A percentile compares a stretch with the other conserved stretches of the same genome.
Evolutionary conservation across 495 filamentous ascomycete species (phyloP).

Genomic region (Podospora fimiseda): DNA sequence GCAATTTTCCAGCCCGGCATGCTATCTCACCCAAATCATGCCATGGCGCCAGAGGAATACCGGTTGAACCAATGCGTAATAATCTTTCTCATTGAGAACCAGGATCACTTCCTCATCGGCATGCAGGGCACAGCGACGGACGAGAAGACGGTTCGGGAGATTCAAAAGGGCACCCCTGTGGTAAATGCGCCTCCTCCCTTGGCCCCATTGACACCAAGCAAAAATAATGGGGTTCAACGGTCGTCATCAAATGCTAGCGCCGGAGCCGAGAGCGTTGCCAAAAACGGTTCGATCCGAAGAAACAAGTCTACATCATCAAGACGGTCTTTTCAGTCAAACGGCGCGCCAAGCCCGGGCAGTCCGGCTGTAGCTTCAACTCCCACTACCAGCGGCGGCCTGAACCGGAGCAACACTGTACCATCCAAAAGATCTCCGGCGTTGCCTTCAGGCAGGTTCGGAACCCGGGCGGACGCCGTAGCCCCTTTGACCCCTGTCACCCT

Average conservation of each 20-base stretch:
- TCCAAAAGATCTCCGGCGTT: conserved; percentile 80
- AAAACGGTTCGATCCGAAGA: conserved; percentile 66
- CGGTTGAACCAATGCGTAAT: conserved; percentile 93
- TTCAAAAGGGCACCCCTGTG: conserved; percentile 60
- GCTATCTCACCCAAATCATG: conserved; percentile 86
- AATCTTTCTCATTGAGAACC: conserved; percentile 96
- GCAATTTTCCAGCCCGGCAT: conserved; percentile 98
- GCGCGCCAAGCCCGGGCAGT: conserved; percentile 62
- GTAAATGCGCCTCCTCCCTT: conserved; percentile 49
- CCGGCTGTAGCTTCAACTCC: conserved; percentile 50
- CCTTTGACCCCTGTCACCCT: conserved; percentile 26
- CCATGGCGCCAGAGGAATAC: conserved; percentile 92
- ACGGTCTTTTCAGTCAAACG: conserved; percentile 66
- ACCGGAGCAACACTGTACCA: conserved; percentile 91
- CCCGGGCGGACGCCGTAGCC: conserved; percentile 23
- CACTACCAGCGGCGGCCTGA: conserved; percentile 63
- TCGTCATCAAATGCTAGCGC: conserved; percentile 83
- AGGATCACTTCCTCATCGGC: conserved; percentile 83
- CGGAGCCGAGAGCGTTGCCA: conserved; percentile 77
- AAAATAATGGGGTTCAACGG: conserved; percentile 51
- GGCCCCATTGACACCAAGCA: conserved; percentile 26
- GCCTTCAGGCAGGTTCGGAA: conserved; percentile 45
- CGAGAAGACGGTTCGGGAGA: conserved; percentile 77
- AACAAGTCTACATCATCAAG: conserved; percentile 70
- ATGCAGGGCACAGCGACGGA: conserved; percentile 91